Conservation (phyloP, 2,329 filamentous ascomycete genomes). For the Colletotrichum sansevieriae region DNA sequence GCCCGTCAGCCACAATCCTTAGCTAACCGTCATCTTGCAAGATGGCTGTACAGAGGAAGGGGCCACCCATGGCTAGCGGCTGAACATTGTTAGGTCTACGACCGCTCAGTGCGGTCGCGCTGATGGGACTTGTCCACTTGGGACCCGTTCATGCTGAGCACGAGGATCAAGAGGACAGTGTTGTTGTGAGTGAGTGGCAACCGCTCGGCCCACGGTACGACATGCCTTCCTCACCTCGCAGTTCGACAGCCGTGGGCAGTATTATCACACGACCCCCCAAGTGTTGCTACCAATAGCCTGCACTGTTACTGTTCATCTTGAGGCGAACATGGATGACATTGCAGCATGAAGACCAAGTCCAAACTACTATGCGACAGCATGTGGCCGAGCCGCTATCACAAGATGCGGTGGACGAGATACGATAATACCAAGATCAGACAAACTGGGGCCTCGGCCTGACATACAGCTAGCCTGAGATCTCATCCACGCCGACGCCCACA, state of each 20-base stretch:
- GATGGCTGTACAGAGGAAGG: slow-evolving; percentile 4
- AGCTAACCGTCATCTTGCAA: slow-evolving; percentile 2
- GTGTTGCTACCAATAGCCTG: too few relatives aligned
- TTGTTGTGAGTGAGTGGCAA: too few relatives aligned
- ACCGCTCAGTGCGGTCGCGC: too few relatives aligned
- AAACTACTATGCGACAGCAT: neutral
- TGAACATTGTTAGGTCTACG: slow-evolving; percentile 12
- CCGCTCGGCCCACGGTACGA: too few relatives aligned
- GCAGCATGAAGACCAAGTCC: neutral
- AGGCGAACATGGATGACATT: neutral
- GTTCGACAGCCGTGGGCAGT: neutral
- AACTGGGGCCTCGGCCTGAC: slow-evolving; percentile 12
- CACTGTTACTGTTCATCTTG: neutral
- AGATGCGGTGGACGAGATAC: neutral
- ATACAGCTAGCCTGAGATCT: slow-evolving; percentile 1
- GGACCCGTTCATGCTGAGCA: too few relatives aligned
- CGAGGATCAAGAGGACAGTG: too few relatives aligned
- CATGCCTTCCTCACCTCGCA: too few relatives aligned
- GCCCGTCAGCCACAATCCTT: slow-evolving; percentile 28
- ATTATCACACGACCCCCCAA: too few relatives aligned
- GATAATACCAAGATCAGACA: slow-evolving; percentile 3
- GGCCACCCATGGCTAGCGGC: neutral
- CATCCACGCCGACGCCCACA: slow-evolving; percentile 19
- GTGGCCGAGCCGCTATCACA: neutral
- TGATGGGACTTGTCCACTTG: too few relatives aligned